phyloP scores from a whole-genome alignment of 352 stramenopile species.

The Pythium pyrilobum region DNA sequence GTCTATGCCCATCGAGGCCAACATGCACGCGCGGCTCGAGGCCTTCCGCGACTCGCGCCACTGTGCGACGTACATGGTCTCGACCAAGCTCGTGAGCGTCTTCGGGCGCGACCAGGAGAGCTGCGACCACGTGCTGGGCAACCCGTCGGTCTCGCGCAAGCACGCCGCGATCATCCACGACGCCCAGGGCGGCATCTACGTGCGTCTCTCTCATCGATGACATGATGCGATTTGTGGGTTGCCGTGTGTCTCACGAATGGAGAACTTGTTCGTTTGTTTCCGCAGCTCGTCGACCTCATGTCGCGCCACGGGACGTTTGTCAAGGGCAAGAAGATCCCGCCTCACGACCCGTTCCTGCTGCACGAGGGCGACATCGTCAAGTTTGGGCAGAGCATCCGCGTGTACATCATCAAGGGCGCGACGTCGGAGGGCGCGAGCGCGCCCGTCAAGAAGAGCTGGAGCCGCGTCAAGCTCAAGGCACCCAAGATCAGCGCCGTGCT shows the following conservation, averaged over 20 bases:
- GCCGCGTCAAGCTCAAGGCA: conserved; percentile 63
- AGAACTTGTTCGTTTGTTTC: too few relatives aligned
- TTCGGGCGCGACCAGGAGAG: conserved; percentile 83
- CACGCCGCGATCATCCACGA: conserved; percentile 85
- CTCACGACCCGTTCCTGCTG: conserved; percentile 77
- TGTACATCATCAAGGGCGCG: conserved; percentile 80
- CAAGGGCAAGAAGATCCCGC: conserved; percentile 75
- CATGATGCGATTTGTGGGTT: too few relatives aligned
- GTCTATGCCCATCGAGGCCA: conserved; percentile 52
- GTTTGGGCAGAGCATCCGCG: conserved; percentile 82
- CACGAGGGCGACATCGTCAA: conserved; percentile 83
- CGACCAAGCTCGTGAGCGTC: conserved; percentile 75
- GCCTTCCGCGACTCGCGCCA: conserved; percentile 71
- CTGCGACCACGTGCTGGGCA: conserved; percentile 84
- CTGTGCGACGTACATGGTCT: conserved; percentile 83
- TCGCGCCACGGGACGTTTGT: conserved; percentile 85
- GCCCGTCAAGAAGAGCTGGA: conserved; percentile 79
- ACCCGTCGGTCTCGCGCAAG: conserved; percentile 83
- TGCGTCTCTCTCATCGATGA: conserved; percentile 27
- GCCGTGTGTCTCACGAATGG: too few relatives aligned
- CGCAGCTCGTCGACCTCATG: conserved; percentile 85
- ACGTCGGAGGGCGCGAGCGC: conserved; percentile 55
- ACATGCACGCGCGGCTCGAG: conserved; percentile 66
- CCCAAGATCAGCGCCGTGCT: conserved; percentile 69
- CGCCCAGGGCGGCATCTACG: conserved; percentile 74